A percentile compares a stretch with the other conserved stretches of the same genome.
Conservation (phyloP, 2,329 filamentous ascomycete genomes). For the Metarhizium rileyi region DNA sequence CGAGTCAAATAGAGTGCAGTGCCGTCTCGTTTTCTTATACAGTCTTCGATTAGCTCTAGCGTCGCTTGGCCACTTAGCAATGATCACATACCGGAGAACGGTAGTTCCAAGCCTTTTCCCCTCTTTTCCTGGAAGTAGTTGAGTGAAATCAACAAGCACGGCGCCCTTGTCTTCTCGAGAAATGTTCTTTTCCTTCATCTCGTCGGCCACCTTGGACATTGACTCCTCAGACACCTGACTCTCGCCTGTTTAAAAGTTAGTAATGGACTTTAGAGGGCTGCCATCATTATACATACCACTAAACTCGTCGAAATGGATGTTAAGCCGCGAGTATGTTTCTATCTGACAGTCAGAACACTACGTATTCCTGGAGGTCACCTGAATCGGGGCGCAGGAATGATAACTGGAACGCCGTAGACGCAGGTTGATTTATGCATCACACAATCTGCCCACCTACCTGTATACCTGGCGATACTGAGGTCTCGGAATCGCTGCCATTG, state of each 20-base stretch:
- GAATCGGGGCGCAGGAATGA: neutral
- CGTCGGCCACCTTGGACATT: slow-evolving; percentile 54
- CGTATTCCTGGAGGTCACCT: neutral
- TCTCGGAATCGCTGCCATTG: slow-evolving; percentile 59
- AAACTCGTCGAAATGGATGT: slow-evolving; percentile 64
- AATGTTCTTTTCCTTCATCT: slow-evolving; percentile 54
- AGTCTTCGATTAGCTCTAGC: neutral
- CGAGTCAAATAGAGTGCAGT: slow-evolving; percentile 70
- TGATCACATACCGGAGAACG: slow-evolving; percentile 43
- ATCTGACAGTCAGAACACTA: slow-evolving; percentile 1
- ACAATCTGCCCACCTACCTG: slow-evolving; percentile 17
- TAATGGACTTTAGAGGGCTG: neutral
- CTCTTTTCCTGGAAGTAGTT: slow-evolving; percentile 54
- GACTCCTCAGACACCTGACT: slow-evolving; percentile 58
- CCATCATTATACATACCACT: slow-evolving; percentile 12
- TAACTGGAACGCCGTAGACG: neutral
- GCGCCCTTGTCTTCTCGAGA: slow-evolving; percentile 64
- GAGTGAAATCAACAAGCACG: slow-evolving; percentile 61
- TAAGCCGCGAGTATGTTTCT: slow-evolving; percentile 58
- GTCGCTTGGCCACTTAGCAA: neutral
- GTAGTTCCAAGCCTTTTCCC: slow-evolving; percentile 62
- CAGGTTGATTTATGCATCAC: neutral
- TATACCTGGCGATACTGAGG: slow-evolving; percentile 57
- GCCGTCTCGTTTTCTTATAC: slow-evolving; percentile 51
- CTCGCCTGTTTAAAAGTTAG: slow-evolving; percentile 45